phyloP scores from a whole-genome alignment of 352 stramenopile genomes.

The Detonula confervacea region DNA sequence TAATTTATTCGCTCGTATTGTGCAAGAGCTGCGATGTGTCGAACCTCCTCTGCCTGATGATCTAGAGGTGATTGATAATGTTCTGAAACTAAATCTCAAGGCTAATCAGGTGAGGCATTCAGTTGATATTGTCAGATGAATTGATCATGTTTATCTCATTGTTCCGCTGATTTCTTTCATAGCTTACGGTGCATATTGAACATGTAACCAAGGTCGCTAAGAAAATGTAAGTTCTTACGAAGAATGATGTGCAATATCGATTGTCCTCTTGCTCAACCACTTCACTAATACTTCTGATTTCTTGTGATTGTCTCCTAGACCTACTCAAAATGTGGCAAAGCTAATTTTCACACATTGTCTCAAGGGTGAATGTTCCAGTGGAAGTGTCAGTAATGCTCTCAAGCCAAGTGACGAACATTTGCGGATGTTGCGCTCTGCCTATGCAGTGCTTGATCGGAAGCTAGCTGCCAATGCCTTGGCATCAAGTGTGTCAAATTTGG shows the following conservation, averaged over 20 bases:
- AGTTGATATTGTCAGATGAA: neutral
- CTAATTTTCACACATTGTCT: constrained; percentile 64
- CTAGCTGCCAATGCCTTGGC: constrained; percentile 39
- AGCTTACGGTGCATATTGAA: constrained; percentile 66
- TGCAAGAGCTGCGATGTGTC: constrained; percentile 56
- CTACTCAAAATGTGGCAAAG: constrained; percentile 45
- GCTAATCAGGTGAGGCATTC: constrained; percentile 57
- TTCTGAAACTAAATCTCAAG: constrained; percentile 77
- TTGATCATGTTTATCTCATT: neutral
- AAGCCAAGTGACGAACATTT: constrained; percentile 36
- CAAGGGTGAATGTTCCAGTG: constrained; percentile 25
- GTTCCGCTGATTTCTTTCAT: neutral
- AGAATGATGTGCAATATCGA: neutral
- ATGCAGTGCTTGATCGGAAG: constrained; percentile 17
- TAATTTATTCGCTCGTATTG: constrained; percentile 62
- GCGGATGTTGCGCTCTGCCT: constrained; percentile 36
- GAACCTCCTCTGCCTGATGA: constrained; percentile 71
- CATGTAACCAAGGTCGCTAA: constrained; percentile 71
- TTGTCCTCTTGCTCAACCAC: neutral
- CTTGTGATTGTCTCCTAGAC: constrained; percentile 16
- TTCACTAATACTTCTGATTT: neutral
- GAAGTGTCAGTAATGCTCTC: constrained; percentile 8
- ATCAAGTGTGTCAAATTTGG: constrained; percentile 21
- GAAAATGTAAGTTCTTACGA: constrained; percentile 43
- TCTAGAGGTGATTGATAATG: constrained; percentile 66